Evolutionary conservation across 2,329 filamentous ascomycete genomes (phyloP), one percentile per base, ranked within the genome.

Genomic region (Lomentospora prolificans): DNA sequence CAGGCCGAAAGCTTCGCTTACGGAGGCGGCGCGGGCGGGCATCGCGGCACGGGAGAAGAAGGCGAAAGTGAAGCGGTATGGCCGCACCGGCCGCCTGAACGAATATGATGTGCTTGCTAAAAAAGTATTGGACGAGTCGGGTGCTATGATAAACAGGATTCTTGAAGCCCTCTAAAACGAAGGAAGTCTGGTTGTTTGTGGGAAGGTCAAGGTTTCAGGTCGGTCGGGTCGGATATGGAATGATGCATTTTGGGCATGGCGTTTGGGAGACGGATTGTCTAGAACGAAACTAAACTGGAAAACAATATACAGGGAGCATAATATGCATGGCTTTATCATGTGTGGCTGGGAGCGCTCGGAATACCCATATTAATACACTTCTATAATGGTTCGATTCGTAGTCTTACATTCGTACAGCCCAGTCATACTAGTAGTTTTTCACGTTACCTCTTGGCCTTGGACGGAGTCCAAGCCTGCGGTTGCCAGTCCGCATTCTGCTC

Each of bases 401-500:
- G 12, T 48, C 44, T 48, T 48, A 48, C 44, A 48, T 48, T 25
- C 44, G 22, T 48, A 41, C n/a, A 48, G 2, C 7, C 5, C 17
- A 17, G 2, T 5, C 7, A 41, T 8, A 41, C n/a, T 3, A 22
- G 24, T 2, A 25, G 14, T 48, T 2, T 12, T 48, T 48, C 28
- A 31, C 22, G 22, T 27, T 24, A 50, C 58, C 66, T 70, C 61
- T 66, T 73, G 9, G 60, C 55, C n/a, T 72, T 61, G 2, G 68
- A 67, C 3, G 81, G 81, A 4, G 66, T 71, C 85, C 85, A 89
- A 3, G 81, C 70, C 51, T 79, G 65, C 0, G 86, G 86, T 67
- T 87, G 82, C 83, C 84, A 88, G n/a, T 70, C 73, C 65, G 87
- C 83, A 55, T 83, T 75, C 0, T 82, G 80, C 0, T 74, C 76